Base-by-base conservation (phyloP, 73 alveolate genomes). In the Blepharisma japonicum region DNA sequence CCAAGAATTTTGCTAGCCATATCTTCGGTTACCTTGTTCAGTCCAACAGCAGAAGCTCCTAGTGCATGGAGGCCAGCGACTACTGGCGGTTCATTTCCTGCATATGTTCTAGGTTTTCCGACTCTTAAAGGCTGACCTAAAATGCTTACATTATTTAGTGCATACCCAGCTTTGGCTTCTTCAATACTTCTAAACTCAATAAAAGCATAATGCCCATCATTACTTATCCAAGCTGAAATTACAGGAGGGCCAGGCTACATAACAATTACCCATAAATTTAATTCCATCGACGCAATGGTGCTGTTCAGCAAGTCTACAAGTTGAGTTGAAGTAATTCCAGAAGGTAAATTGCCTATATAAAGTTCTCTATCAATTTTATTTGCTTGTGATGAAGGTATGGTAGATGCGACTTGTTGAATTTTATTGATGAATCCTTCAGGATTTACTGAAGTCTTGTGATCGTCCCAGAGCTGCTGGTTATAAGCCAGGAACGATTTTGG, bases 121-220 rank as follows among this genome's bases (percentile, higher is more conserved):
- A 93, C 90, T 82, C 91, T 93, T 71, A 93, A 71, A 8, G 93
- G 88, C 76, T 83, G 79, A 6, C 80, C 91, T 79, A 84, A 61
- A 71, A 87, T 53, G 71, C 72, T 87, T 78, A 87, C 90, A 54
- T 92, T 90, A 55, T 90, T 83, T 27, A 93, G 87, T 47, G 84
- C 87, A 67, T 90, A 93, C 6, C 96, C 97, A 55, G 78, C 70
- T 48, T 90, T 92, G 1, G 98, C 97, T 79, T 93, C 98, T 76
- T 91, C 95, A 11, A 92, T 87, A 27, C 96, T 83, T 77, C 96
- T 84, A 70, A 93, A 93, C 79, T 93, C 98, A 6, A 93, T 95
- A 83, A 93, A 93, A 7, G 98, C 98, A 81, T 89, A 93, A 79
- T 93, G 96, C 4, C 98, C 98, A 91, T 93, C 98, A 8, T 93